Base-by-base conservation (phyloP, 148 eudicot genomes). In the Polygonum aviculare region DNA sequence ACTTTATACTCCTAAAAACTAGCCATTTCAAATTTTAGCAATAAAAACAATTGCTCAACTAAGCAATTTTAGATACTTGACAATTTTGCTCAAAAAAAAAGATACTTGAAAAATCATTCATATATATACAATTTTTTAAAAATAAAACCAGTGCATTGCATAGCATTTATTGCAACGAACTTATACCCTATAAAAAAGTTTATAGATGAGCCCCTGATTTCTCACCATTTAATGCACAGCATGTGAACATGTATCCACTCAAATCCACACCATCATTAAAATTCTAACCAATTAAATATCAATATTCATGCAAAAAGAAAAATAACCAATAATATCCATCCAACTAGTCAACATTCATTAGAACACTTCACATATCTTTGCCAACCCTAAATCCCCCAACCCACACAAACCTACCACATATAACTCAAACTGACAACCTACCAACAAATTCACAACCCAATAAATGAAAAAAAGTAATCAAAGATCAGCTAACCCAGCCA, bases 401-500 rank as follows among this genome's bases (percentile, higher is more conserved):
- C 21, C 19, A 36, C 38, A 8, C 18, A 67, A 35, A 44, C 72
- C 72, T 38, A 67, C 72, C 72, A 33, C 72, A 67, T 12, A 36
- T 31, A 67, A 67, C 45, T 67, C 45, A 67, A 57, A 14, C 36
- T 67, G 72, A 67, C 72, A 67, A 67, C 45, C 72, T 67, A 67
- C 36, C 44, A 36, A 67, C 44, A 67, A 15, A 14, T 67, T 67
- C 72, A 67, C 72, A 67, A 7, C 16, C 5, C 72, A 67, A 67
- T 36, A 36, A 36, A 67, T 67, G 72, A 35, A 67, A 67, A 63
- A 33, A 51, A 51, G 16, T 15, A 12, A 65, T 4, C 65, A 65
- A 65, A 35, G 39, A 62, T 22, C 33, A 35, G 5, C 71, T 62
- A 62, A 62, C 33, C 67, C 22, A 19, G 35, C 33, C 12, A 60